These are phyloP conservation scores for Oryza nivara DNA, from an alignment of 176 grass and related monocot species.

Conservation along the genomic window DNA sequence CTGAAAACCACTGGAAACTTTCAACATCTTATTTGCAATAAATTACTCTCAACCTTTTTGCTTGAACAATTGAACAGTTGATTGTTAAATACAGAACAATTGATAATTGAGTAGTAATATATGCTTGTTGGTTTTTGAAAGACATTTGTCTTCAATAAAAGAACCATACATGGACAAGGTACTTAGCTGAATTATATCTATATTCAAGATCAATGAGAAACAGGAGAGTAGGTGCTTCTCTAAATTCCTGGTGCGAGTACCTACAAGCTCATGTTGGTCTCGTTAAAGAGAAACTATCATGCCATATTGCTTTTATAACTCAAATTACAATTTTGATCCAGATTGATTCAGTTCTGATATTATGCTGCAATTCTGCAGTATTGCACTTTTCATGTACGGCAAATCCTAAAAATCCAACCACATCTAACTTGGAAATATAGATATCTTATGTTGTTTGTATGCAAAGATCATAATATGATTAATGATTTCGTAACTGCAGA, in stretches of 20 bases:
- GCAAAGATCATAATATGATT: background rate
- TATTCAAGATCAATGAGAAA: background rate
- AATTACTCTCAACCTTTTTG: slow-evolving; percentile 21
- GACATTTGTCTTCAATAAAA: background rate
- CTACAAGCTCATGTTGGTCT: background rate
- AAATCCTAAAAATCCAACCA: background rate
- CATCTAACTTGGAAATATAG: background rate
- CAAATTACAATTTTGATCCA: background rate
- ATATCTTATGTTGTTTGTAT: background rate
- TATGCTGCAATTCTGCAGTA: slow-evolving; percentile 29
- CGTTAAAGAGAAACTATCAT: slow-evolving; percentile 1
- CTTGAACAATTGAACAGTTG: slow-evolving; percentile 12
- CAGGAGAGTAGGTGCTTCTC: background rate
- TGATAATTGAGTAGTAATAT: slow-evolving; percentile 1
- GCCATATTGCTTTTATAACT: background rate
- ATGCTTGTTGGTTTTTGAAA: background rate
- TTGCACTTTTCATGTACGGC: background rate
- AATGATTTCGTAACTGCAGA: slow-evolving; percentile 11
- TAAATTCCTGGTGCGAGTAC: background rate
- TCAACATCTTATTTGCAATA: slow-evolving; percentile 37
- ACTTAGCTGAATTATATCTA: background rate
- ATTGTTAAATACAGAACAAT: background rate
- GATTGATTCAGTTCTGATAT: background rate
- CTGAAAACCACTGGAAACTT: slow-evolving; percentile 25
- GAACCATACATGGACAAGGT: background rate